Percentiles rank a stretch among this genome's conserved stretches.
Evolutionary conservation across 2,329 filamentous ascomycete genomes (phyloP).

Genomic region (Colletotrichum destructivum): DNA sequence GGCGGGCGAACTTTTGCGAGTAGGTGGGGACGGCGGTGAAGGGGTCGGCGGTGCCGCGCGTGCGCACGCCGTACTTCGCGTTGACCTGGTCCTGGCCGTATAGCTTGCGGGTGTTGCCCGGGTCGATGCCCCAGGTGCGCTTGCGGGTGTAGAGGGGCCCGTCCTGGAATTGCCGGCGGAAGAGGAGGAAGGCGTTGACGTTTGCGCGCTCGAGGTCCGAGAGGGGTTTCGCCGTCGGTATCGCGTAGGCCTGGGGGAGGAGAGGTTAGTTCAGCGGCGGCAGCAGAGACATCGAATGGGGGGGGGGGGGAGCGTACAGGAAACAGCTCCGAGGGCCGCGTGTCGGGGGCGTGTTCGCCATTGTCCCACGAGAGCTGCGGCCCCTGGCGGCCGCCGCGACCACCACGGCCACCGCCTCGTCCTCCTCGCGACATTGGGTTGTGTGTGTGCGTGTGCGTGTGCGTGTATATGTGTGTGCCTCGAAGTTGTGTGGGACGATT

Average conservation of each 20-base stretch:
- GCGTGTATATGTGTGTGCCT: background rate
- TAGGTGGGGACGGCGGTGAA: conserved; percentile 73
- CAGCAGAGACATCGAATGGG: background rate
- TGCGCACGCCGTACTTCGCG: conserved; percentile 67
- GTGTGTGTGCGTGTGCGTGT: background rate
- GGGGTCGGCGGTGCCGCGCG: conserved; percentile 69
- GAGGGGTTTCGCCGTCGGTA: conserved; percentile 63
- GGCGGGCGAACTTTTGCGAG: conserved; percentile 67
- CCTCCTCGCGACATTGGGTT: conserved; percentile 66
- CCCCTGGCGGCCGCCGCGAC: conserved; percentile 63
- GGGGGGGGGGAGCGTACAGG: conserved; percentile 58
- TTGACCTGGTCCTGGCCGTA: conserved; percentile 74
- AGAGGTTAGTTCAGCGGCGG: background rate
- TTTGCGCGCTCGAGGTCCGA: conserved; percentile 61
- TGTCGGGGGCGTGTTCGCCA: conserved; percentile 66
- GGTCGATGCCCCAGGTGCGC: conserved; percentile 51
- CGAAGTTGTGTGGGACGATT: background rate
- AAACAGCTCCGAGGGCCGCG: conserved; percentile 72
- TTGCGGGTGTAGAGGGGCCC: conserved; percentile 71
- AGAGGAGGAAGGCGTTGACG: conserved; percentile 67
- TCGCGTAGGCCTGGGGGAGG: conserved; percentile 61
- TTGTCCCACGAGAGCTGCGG: conserved; percentile 68
- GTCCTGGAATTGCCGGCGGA: conserved; percentile 70
- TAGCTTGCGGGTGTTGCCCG: conserved; percentile 56
- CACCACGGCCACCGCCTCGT: conserved; percentile 66